Base-by-base conservation (phyloP, 345 rosid species). In the Gossypium turneri region DNA sequence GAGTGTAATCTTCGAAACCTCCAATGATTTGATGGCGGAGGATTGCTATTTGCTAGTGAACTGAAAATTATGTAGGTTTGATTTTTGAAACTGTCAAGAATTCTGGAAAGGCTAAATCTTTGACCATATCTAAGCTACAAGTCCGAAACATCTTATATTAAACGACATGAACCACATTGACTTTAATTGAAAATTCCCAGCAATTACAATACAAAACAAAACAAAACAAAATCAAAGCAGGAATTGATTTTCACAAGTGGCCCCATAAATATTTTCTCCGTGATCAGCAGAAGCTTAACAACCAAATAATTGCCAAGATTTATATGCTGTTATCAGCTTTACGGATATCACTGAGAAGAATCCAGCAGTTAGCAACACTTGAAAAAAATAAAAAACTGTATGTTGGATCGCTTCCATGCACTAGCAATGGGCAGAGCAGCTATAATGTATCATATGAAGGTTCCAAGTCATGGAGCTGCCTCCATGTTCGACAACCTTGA, bases 341-440 rank as follows among this genome's bases (percentile, higher is more conserved):
- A 10, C 48, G 19, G 48, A 64, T 15, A 64, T 48, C 57, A 47
- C 56, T 13, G 19, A 34, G 55, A 50, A 15, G 19, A 22, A 47
- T 45, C 51, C 69, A 64, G 15, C 56, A 24, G 55, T 47, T 47
- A 22, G 56, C 71, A 24, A n/a, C 55, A 22, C 1, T 48, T n/a
- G 9, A 55, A 55, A 19, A 52, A 25, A 51, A 19, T 15, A 50
- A 52, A 16, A 25, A 0, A 58, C 16, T 24, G 15, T 48, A 25
- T 48, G 51, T 27, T 24, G 45, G 45, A 50, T 50, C 22, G 4
- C 44, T 51, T 70, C 84, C 85, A 89, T 76, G 86, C 69, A 73
- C 97, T 90, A 56, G 92, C 88, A 63, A 73, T 90, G 44, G 97
- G 99, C 87, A 93, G 81, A 76, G 98, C 99, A 16, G 97, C 94